phyloP scores from a whole-genome alignment of 495 filamentous ascomycete genomes.

The Aspergillus leporis region DNA sequence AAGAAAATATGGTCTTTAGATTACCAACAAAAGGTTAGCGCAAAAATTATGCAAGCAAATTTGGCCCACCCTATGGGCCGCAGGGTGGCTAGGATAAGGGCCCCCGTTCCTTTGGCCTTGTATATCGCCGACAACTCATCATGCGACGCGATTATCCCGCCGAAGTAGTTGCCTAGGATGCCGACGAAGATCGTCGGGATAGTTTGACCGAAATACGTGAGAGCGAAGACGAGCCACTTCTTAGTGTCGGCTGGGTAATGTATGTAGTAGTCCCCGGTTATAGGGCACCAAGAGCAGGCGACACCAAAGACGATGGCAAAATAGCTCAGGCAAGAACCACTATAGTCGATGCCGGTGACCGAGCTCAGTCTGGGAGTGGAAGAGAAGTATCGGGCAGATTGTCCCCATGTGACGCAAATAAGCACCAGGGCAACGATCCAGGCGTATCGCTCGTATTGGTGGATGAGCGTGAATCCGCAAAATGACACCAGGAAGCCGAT shows the following conservation, averaged over 20 bases:
- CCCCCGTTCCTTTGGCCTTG: neutral
- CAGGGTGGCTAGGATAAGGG: slow-evolving; percentile 4
- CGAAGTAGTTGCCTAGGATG: slow-evolving; percentile 11
- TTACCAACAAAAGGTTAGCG: slow-evolving; percentile 13
- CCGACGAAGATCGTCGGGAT: slow-evolving; percentile 4
- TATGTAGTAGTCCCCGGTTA: slow-evolving; percentile 13
- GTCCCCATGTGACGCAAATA: slow-evolving; percentile 18
- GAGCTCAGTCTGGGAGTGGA: neutral
- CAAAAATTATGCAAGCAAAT: slow-evolving; percentile 12
- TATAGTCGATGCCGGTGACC: slow-evolving; percentile 11
- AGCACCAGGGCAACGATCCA: slow-evolving; percentile 51
- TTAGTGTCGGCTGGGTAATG: slow-evolving; percentile 5
- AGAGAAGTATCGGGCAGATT: slow-evolving; percentile 14
- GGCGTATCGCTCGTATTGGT: slow-evolving; percentile 55
- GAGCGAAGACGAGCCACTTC: slow-evolving; percentile 5
- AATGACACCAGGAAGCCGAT: slow-evolving; percentile 52
- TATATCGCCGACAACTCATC: neutral
- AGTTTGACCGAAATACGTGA: slow-evolving; percentile 4
- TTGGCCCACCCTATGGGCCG: slow-evolving; percentile 12
- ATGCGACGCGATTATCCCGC: slow-evolving; percentile 4
- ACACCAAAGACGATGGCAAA: slow-evolving; percentile 15
- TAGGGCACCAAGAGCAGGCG: slow-evolving; percentile 14
- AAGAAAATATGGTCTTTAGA: neutral
- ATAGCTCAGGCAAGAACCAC: slow-evolving; percentile 14
- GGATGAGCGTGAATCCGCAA: slow-evolving; percentile 53